Percentiles rank a stretch among this genome's conserved stretches.
These are phyloP conservation scores for Ceratobasidium sp. DNA, from an alignment of 1,284 basidiomycete species.

Conservation along the genomic window DNA sequence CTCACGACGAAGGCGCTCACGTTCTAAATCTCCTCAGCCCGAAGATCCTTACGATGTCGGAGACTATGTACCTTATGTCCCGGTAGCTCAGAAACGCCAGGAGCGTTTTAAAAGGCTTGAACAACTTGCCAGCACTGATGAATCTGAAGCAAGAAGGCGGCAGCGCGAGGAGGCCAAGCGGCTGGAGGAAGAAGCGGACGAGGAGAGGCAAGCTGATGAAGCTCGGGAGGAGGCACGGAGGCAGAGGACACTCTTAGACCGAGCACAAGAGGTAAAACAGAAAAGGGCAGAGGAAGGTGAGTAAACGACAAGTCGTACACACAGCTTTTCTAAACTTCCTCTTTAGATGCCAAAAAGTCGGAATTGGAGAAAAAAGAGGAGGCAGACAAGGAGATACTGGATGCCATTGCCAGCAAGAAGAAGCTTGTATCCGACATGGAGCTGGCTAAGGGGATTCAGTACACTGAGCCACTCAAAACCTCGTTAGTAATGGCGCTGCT, in stretches of 20 bases:
- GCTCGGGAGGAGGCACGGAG: slow-evolving; percentile 77
- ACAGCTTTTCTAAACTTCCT: neutral
- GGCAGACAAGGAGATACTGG: slow-evolving; percentile 88
- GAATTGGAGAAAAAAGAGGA: slow-evolving; percentile 86
- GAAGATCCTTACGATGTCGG: slow-evolving; percentile 61
- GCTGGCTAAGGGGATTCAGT: slow-evolving; percentile 91
- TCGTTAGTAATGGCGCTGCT: slow-evolving; percentile 62
- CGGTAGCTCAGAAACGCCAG: slow-evolving; percentile 85
- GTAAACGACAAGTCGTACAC: slow-evolving; percentile 46
- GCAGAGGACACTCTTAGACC: slow-evolving; percentile 85
- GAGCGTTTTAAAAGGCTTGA: slow-evolving; percentile 69
- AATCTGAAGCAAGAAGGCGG: slow-evolving; percentile 62
- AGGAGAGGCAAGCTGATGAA: slow-evolving; percentile 78
- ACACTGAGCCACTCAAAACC: slow-evolving; percentile 86
- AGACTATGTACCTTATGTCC: slow-evolving; percentile 84
- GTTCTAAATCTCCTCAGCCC: slow-evolving; percentile 46
- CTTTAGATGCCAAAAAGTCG: slow-evolving; percentile 84
- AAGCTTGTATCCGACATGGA: slow-evolving; percentile 94
- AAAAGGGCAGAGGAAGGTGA: slow-evolving; percentile 82
- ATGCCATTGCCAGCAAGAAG: slow-evolving; percentile 88
- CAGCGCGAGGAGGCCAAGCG: slow-evolving; percentile 65
- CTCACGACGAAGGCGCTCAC: slow-evolving; percentile 10
- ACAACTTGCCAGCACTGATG: slow-evolving; percentile 69
- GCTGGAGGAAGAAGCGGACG: slow-evolving; percentile 72
- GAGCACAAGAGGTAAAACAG: slow-evolving; percentile 92